Base-by-base conservation (phyloP, 208 protist species). In the Perkinsela sp. region DNA sequence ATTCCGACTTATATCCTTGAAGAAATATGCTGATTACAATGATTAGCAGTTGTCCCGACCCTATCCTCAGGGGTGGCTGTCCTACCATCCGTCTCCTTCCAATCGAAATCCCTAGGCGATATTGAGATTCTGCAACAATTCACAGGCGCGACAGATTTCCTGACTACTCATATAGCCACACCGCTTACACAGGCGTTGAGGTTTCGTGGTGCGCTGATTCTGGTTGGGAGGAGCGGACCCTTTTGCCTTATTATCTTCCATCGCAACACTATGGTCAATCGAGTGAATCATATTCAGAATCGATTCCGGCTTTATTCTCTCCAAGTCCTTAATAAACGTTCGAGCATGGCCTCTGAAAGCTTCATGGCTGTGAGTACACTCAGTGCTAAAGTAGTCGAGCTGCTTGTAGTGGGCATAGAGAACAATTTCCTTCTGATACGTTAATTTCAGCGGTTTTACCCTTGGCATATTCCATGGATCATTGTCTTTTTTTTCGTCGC, bases 341-440 rank as follows among this genome's bases (percentile, higher is more conserved):
- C 94, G 85, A 30, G 85, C 90, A 69, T 83, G 82, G 32, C 91
- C 91, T n/a, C 95, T 80, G 72, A 95, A 97, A 1, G 94, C 93
- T 70, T 95, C 92, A 30, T 91, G 91, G 15, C 89, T 83, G 72
- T 98, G 97, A 0, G 87, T 92, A 79, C 93, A 97, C 75, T 97
- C 94, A 0, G 93, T 97, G 0, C 87, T 90, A 72, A 97, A 97
- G 81, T 97, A 98, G 75, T 96, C 89, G 13, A 98, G 81, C 70
- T 94, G 82, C 70, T 96, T 94, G 67, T 94, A 95, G 76, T 96
- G 90, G 0, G 94, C 94, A 73, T 98, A 97, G 68, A 97, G 79
- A 2, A 98, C 95, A 73, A 98, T 97, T 68, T 98, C 94, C 76
- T 96, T 96, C 73, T 98, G 85, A 75, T 96, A 96, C 15, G 86